Evolutionary conservation across 2,329 filamentous ascomycete genomes (phyloP).

Genomic region (Lasiodiplodia citricola): DNA sequence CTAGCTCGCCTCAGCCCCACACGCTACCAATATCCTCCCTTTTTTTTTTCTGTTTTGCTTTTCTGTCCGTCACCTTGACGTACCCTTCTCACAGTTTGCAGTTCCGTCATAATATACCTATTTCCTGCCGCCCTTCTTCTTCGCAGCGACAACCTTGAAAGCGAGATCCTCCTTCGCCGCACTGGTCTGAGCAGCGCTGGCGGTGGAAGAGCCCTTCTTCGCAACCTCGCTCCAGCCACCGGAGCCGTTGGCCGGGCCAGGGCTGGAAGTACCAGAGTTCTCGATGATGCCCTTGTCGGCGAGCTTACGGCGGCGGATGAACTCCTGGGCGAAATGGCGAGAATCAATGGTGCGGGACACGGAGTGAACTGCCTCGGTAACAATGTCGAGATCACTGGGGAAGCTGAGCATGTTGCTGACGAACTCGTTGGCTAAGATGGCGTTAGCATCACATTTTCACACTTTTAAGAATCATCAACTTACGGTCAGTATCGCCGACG

Average conservation of each 20-base stretch:
- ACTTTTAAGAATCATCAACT: slow-evolving; percentile 34
- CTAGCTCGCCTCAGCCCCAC: not conserved
- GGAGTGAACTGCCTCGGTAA: slow-evolving; percentile 88
- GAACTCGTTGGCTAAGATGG: slow-evolving; percentile 76
- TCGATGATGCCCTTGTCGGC: slow-evolving; percentile 91
- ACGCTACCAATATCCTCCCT: not conserved
- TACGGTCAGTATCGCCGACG: slow-evolving; percentile 70
- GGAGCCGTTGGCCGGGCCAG: slow-evolving; percentile 52
- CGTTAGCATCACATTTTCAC: slow-evolving; percentile 33
- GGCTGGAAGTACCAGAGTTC: slow-evolving; percentile 63
- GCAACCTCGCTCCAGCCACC: slow-evolving; percentile 96
- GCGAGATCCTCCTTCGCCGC: slow-evolving; percentile 58
- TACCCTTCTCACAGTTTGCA: not conserved
- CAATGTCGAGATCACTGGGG: slow-evolving; percentile 77
- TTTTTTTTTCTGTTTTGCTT: not conserved
- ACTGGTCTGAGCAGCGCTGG: slow-evolving; percentile 31
- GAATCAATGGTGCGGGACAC: slow-evolving; percentile 90
- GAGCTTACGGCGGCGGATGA: slow-evolving; percentile 87
- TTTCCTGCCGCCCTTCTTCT: slow-evolving; percentile 76
- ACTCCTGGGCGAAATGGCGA: slow-evolving; percentile 92
- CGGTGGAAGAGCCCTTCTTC: slow-evolving; percentile 74
- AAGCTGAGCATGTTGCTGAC: slow-evolving; percentile 76
- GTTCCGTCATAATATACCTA: slow-evolving; percentile 28
- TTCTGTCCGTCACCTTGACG: not conserved
- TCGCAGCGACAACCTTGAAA: slow-evolving; percentile 89